These are phyloP conservation scores for Nannochloropsis granulata DNA, from an alignment of 108 stramenopile genomes.

Conservation along the genomic window DNA sequence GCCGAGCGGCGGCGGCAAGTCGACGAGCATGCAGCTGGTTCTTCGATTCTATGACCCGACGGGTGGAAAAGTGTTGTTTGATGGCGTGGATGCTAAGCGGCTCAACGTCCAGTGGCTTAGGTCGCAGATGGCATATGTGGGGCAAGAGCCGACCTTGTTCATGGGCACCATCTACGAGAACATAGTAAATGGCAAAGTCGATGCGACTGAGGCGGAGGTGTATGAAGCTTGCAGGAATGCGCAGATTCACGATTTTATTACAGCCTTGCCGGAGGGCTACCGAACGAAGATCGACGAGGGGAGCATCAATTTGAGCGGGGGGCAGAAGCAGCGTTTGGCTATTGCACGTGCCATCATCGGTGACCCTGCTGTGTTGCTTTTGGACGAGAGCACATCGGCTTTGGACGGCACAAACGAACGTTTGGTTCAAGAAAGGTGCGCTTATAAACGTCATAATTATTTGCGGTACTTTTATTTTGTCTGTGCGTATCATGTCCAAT, in stretches of 20 bases:
- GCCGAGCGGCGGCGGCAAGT: constrained; percentile 51
- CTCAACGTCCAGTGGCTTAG: constrained; percentile 28
- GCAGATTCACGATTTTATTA: constrained; percentile 56
- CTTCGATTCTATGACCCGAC: constrained; percentile 56
- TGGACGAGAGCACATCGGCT: constrained; percentile 75
- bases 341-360: constrained; percentile 68
- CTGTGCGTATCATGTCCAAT: no score
- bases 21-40: constrained; percentile 49
- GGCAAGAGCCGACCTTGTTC: constrained; percentile 65
- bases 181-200: constrained; percentile 44
- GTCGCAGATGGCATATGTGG: constrained; percentile 45
- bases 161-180: constrained; percentile 54
- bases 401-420: constrained; percentile 56
- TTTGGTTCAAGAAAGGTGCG: constrained; percentile 6
- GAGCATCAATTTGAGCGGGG: constrained; percentile 34
- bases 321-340: constrained; percentile 51
- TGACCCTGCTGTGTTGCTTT: constrained; percentile 55
- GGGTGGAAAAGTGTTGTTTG: constrained; percentile 8
- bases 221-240: constrained; percentile 13
- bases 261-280: constrained; percentile 43
- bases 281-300: constrained; percentile 39
- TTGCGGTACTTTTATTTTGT: no score
- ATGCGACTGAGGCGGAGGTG: constrained; percentile 41
- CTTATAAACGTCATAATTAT: not conserved
- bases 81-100: constrained; percentile 19